Evolutionary conservation across 768 basidiomycete genomes (phyloP).

Genomic region (Leccinum fibrillosum): DNA sequence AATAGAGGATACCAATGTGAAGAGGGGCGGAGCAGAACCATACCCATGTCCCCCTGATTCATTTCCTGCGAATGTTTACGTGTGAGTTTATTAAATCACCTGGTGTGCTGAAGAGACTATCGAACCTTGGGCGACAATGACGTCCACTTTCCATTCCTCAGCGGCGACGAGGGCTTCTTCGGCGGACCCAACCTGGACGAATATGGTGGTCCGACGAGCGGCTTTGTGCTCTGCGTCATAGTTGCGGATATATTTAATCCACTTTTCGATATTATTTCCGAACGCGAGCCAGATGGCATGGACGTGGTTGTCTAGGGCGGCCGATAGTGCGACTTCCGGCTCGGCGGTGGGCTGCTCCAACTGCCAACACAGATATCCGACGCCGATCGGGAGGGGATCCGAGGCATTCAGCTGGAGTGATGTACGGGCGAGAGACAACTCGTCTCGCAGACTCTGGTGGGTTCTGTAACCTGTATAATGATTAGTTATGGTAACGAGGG

Average conservation of each 20-base stretch:
- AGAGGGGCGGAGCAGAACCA: constrained; percentile 51
- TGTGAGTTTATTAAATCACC: constrained; percentile 1
- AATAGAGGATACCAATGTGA: constrained; percentile 57
- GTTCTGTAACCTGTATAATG: constrained; percentile 43
- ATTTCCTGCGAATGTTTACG: constrained; percentile 43
- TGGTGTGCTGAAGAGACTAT: neutral
- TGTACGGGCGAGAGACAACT: constrained; percentile 53
- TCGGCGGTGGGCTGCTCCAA: constrained; percentile 48
- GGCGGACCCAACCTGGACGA: constrained; percentile 61
- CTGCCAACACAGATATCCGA: constrained; percentile 74
- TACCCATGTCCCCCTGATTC: constrained; percentile 82
- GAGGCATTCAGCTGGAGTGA: constrained; percentile 33
- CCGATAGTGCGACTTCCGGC: constrained; percentile 42
- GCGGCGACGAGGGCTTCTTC: constrained; percentile 57
- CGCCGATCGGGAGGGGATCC: constrained; percentile 54
- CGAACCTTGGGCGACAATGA: constrained; percentile 75
- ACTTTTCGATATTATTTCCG: constrained; percentile 52
- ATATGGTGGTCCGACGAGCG: constrained; percentile 49
- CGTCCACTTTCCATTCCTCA: constrained; percentile 69
- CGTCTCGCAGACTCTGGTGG: constrained; percentile 41
- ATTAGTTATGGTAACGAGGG: neutral
- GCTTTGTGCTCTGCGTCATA: constrained; percentile 43
- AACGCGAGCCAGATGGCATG: constrained; percentile 76
- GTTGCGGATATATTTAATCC: constrained; percentile 61
- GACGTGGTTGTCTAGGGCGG: constrained; percentile 53